Evolutionary conservation across 495 filamentous ascomycete species (phyloP).

Genomic region (Penicillium riverlandense): DNA sequence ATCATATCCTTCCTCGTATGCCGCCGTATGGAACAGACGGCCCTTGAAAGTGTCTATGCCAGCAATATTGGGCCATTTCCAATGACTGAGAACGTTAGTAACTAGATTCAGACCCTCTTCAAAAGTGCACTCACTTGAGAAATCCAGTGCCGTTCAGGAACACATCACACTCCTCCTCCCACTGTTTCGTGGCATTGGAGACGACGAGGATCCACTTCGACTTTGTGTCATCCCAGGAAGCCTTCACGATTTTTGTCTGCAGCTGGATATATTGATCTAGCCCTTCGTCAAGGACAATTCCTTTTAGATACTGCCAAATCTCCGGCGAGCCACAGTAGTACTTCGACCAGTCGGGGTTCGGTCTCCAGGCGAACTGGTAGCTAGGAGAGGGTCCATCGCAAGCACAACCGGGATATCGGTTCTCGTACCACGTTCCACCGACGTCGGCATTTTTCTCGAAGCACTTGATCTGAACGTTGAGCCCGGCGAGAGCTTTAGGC

Average conservation of each 20-base stretch:
- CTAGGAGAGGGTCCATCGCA: conserved; percentile 25
- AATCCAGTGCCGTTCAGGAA: conserved; percentile 8
- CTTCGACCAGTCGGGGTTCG: conserved; percentile 28
- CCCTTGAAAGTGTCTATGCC: conserved; percentile 40
- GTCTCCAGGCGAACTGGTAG: conserved; percentile 30
- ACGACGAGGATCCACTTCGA: background rate
- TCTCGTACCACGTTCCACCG: conserved; percentile 59
- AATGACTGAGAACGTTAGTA: conserved; percentile 16
- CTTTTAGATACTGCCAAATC: conserved; percentile 44
- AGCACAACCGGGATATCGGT: conserved; percentile 47
- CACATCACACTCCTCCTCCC: conserved; percentile 3
- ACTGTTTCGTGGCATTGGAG: conserved; percentile 5
- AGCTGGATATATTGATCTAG: conserved; percentile 9
- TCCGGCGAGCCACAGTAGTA: conserved; percentile 43
- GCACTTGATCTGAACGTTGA: background rate
- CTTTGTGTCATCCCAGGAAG: conserved; percentile 26
- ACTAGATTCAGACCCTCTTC: background rate
- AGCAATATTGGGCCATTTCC: conserved; percentile 43
- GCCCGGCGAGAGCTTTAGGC: too few species aligned
- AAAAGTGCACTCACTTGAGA: background rate
- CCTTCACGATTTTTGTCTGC: conserved; percentile 7
- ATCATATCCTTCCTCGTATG: conserved; percentile 29
- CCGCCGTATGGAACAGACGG: conserved; percentile 38
- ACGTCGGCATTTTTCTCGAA: conserved; percentile 66
- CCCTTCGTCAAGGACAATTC: conserved; percentile 10